These are phyloP conservation scores for Aspergillus olivimuriae DNA, from an alignment of 495 filamentous ascomycete species.

Conservation along the genomic window DNA sequence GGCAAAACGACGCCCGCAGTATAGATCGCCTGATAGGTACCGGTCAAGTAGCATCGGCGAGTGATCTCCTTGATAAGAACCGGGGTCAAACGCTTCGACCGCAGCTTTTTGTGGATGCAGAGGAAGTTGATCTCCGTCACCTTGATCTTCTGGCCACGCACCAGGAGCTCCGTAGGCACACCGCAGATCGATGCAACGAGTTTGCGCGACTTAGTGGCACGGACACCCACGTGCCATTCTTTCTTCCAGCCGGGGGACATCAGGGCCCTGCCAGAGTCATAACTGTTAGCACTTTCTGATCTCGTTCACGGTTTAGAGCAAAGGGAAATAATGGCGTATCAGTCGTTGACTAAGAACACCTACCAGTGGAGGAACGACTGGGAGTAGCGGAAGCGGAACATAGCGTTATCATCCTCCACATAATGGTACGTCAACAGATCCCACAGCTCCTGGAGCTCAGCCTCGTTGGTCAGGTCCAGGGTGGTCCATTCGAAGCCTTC, in stretches of 20 bases:
- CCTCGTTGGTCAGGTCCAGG: conserved; percentile 69
- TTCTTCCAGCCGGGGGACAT: conserved; percentile 93
- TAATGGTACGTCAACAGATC: conserved; percentile 87
- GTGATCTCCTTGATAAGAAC: conserved; percentile 97
- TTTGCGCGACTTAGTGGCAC: conserved; percentile 66
- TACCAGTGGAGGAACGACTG: conserved; percentile 82
- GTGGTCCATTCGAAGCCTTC: conserved; percentile 91
- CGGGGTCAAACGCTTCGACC: conserved; percentile 83
- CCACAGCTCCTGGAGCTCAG: conserved; percentile 74
- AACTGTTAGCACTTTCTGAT: conserved; percentile 4
- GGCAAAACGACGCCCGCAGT: conserved; percentile 88
- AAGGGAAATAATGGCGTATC: too few relatives aligned
- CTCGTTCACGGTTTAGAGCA: neutral
- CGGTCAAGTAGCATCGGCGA: conserved; percentile 72
- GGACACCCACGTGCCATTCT: conserved; percentile 93
- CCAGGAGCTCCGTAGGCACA: conserved; percentile 73
- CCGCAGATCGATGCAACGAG: conserved; percentile 94
- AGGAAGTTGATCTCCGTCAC: conserved; percentile 96
- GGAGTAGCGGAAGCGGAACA: conserved; percentile 97
- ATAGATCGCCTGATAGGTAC: conserved; percentile 91
- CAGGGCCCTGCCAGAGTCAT: conserved; percentile 59
- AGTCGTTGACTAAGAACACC: too few relatives aligned
- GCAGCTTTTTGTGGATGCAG: conserved; percentile 94
- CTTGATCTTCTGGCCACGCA: conserved; percentile 67
- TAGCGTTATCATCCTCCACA: conserved; percentile 91